Evolutionary conservation across 1,139 yeast genomes (phyloP), one percentile per base, ranked within the genome.

Genomic region (Chernovozyma sophiae-reginae): DNA sequence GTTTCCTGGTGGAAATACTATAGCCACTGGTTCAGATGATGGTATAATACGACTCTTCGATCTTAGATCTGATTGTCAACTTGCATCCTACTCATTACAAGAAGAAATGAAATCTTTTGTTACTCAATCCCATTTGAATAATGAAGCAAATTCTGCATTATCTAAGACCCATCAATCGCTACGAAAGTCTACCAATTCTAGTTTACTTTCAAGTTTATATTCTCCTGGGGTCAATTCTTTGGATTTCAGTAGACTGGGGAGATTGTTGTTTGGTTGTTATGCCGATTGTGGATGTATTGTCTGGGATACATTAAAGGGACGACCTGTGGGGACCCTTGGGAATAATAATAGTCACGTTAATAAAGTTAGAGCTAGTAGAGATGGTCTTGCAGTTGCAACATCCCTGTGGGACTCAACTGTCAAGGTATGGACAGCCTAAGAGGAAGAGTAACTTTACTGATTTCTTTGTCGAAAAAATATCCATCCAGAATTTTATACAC

Each of bases 21-120:
- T 83, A 47, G 74, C 74, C 1, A 68, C 79, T 2, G 96, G 96
- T 1, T 74, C 86, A 30, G 97, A 87, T 49, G 95, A 86, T 53
- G 92, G 94, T 1, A 55, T 72, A 0, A 67, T 86, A n/a, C 70
- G 86, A 38, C 57, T 86, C 37, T 85, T 77, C 56, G 97, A 90
- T 54, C 57, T 85, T 34, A 68, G 97, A 43, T 72, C 90, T 4
- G 96, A 85, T 55, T 78, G 95, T 46, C 81, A 78, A 45, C 55
- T 89, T 31, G 72, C 79, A 4, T 55, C 53, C 13, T 86, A 79
- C 56, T 59, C 72, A 8, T 54, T 80, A 39, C 53, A 66, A 1
- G 41, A 52, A 8, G 26, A 37, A 16, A 15, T 35, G 19, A 20
- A 25, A 22, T 8, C 32, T 3, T 30, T 35, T 12, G 22, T 17